Percentiles rank a stretch among this genome's conserved stretches.
phyloP scores from a whole-genome alignment of 2,329 filamentous ascomycete genomes.

The Aspergillus melleus region DNA sequence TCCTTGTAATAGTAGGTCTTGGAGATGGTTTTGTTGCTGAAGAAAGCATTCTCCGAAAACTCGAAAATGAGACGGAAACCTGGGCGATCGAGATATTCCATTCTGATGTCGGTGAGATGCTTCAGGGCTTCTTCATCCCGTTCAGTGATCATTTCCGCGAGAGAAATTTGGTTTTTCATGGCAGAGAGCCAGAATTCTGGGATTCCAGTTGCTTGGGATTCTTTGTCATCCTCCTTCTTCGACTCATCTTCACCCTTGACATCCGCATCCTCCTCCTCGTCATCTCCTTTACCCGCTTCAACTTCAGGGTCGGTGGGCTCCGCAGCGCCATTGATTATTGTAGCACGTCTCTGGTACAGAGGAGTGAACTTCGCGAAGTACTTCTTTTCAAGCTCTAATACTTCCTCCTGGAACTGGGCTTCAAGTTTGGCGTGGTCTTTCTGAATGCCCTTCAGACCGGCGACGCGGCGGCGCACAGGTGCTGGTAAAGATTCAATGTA shows the following conservation, averaged over 20 bases:
- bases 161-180: constrained; percentile 98
- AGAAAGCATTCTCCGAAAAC: constrained; percentile 92
- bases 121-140: constrained; percentile 93
- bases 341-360: constrained; percentile 90
- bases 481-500: constrained; percentile 95
- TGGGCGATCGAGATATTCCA: constrained; percentile 98
- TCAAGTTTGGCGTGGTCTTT: constrained; percentile 99
- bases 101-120: constrained; percentile 86
- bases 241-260: constrained; percentile 58
- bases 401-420: constrained; percentile 97
- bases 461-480: constrained; percentile 86
- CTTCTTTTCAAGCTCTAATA: constrained; percentile 97
- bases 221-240: constrained; percentile 49
- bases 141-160: constrained; percentile 98
- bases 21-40: constrained; percentile 93
- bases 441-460: constrained; percentile 95
- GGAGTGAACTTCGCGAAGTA: constrained; percentile 99
- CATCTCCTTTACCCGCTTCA: constrained; percentile 78
- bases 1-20: constrained; percentile 99
- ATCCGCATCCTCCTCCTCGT: constrained; percentile 67
- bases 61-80: constrained; percentile 99
- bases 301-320: constrained; percentile 90
- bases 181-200: constrained; percentile 99
- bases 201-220: constrained; percentile 68
- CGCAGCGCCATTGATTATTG: constrained; percentile 81